Conservation (phyloP, 2,329 filamentous ascomycete species). For the Colletotrichum cordylinicola region DNA sequence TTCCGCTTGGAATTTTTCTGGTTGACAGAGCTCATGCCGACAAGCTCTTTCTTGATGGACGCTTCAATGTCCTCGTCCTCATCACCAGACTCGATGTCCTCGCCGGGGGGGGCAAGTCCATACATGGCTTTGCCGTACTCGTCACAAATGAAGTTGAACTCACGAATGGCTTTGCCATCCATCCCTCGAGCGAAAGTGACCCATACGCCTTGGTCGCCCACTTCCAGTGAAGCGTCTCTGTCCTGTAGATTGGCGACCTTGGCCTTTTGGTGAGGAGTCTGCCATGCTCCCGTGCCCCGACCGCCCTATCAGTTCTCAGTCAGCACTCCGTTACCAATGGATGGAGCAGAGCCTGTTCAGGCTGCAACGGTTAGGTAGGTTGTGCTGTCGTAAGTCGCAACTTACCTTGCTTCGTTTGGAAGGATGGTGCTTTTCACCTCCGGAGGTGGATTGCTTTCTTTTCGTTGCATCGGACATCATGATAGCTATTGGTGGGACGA, state of each 20-base stretch:
- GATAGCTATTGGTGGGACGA: neutral
- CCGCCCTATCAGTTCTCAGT: neutral
- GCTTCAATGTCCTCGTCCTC: slow-evolving; percentile 72
- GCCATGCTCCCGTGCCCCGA: slow-evolving; percentile 60
- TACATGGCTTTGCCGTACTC: slow-evolving; percentile 73
- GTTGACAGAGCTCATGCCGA: slow-evolving; percentile 53
- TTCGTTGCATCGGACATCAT: slow-evolving; percentile 39
- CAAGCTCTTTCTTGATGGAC: slow-evolving; percentile 75
- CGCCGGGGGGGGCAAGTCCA: slow-evolving; percentile 47
- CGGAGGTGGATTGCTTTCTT: slow-evolving; percentile 38
- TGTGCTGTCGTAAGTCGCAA: neutral
- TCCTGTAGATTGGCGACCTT: slow-evolving; percentile 50
- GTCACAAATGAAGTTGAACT: slow-evolving; percentile 70
- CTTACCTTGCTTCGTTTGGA: slow-evolving; percentile 49
- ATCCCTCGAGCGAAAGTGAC: slow-evolving; percentile 77
- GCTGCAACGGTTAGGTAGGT: neutral
- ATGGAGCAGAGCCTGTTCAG: neutral
- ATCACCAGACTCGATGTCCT: slow-evolving; percentile 40
- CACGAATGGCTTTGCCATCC: slow-evolving; percentile 71
- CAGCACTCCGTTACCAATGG: neutral
- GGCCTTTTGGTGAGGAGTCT: slow-evolving; percentile 62
- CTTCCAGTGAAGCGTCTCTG: slow-evolving; percentile 57
- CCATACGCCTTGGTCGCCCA: slow-evolving; percentile 79
- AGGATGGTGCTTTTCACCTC: slow-evolving; percentile 22
- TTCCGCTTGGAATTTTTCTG: slow-evolving; percentile 47